Evolutionary conservation across 306 rosid species (phyloP).

Genomic region (Macrotyloma uniflorum): DNA sequence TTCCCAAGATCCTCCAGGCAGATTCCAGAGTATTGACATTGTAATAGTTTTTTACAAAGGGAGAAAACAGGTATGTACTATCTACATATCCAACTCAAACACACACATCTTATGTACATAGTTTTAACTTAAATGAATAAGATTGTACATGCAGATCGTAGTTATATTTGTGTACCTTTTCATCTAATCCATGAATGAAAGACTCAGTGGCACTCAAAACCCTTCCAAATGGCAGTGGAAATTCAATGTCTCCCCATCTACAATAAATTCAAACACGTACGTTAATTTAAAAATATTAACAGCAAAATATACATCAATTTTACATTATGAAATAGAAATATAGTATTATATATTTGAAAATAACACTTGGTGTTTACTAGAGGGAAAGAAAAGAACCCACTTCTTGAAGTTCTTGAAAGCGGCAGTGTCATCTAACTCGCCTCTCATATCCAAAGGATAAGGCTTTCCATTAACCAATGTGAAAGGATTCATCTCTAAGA

Average conservation of each 20-base stretch:
- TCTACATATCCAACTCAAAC: background rate
- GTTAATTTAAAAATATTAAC: slow-evolving; percentile 13
- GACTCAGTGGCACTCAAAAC: slow-evolving; percentile 86
- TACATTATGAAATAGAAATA: slow-evolving; percentile 12
- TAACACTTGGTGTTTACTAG: slow-evolving; percentile 19
- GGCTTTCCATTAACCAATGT: slow-evolving; percentile 90
- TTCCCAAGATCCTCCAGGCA: background rate
- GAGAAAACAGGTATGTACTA: background rate
- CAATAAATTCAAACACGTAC: slow-evolving; percentile 36
- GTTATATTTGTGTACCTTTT: slow-evolving; percentile 64
- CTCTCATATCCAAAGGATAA: slow-evolving; percentile 99
- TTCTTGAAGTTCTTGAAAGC: slow-evolving; percentile 97
- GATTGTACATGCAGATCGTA: slow-evolving; percentile 24
- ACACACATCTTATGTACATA: background rate
- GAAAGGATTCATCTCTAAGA: slow-evolving; percentile 97
- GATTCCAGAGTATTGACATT: background rate
- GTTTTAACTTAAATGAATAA: slow-evolving; percentile 12
- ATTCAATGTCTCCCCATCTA: slow-evolving; percentile 90
- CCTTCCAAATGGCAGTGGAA: slow-evolving; percentile 96
- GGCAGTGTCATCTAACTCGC: slow-evolving; percentile 96
- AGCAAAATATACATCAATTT: background rate
- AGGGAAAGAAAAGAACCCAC: slow-evolving; percentile 49
- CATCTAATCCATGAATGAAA: slow-evolving; percentile 87
- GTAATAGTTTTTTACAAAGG: background rate
- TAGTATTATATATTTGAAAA: background rate